These are phyloP conservation scores for Pythium pyrilobum DNA, from an alignment of 352 stramenopile genomes.

Conservation along the genomic window DNA sequence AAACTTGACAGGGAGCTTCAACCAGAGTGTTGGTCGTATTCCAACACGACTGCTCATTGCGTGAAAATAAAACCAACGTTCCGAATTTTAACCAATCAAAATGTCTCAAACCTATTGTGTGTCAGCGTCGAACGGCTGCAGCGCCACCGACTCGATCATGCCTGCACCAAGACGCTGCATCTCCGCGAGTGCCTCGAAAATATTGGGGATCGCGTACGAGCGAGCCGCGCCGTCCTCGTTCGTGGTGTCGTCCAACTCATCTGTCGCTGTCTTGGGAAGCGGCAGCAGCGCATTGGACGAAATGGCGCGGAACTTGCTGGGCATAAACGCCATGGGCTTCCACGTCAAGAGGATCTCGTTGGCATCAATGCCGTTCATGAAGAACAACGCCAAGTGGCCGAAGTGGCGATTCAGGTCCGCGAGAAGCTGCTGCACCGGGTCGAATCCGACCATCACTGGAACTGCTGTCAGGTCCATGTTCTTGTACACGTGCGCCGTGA, in stretches of 20 bases:
- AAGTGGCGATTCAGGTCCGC: slow-evolving; percentile 49
- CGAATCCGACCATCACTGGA: slow-evolving; percentile 66
- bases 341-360: slow-evolving; percentile 69
- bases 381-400: slow-evolving; percentile 72
- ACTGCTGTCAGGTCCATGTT: slow-evolving; percentile 73
- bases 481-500: slow-evolving; percentile 76
- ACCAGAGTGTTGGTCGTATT: slow-evolving; percentile 19
- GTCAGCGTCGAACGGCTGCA: slow-evolving; percentile 54
- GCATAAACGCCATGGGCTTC: slow-evolving; percentile 78
- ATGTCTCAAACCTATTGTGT: slow-evolving; percentile 13
- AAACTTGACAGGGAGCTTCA: slow-evolving; percentile 1
- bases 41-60: background rate
- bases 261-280: slow-evolving; percentile 28
- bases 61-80: slow-evolving; percentile 1
- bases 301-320: slow-evolving; percentile 78
- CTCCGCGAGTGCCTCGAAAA: slow-evolving; percentile 71
- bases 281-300: slow-evolving; percentile 52
- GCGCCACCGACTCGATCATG: slow-evolving; percentile 44
- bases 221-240: slow-evolving; percentile 18
- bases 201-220: slow-evolving; percentile 58
- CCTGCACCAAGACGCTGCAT: slow-evolving; percentile 64
- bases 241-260: slow-evolving; percentile 20
- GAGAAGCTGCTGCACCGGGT: slow-evolving; percentile 67
- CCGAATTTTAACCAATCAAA: slow-evolving; percentile 14
- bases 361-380: slow-evolving; percentile 61